phyloP scores from a whole-genome alignment of 495 filamentous ascomycete species.

The Aspergillus steynii region DNA sequence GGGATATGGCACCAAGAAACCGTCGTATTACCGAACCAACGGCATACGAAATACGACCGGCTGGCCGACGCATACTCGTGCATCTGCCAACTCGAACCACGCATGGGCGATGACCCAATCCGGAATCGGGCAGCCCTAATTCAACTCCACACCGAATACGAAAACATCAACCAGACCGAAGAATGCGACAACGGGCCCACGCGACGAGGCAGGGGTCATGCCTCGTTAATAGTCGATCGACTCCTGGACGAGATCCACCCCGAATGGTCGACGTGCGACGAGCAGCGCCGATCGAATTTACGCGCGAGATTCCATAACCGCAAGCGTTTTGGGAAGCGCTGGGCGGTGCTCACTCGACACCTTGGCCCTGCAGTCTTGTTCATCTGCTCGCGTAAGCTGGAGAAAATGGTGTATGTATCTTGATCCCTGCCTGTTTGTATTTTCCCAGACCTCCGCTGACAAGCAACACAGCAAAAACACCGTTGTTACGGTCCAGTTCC shows the following conservation, averaged over 20 bases:
- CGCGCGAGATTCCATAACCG: conserved; percentile 6
- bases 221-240: conserved; percentile 1
- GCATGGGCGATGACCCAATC: conserved; percentile 1
- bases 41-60: neutral
- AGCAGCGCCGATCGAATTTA: neutral
- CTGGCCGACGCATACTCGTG: neutral
- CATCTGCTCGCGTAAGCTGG: conserved; percentile 6
- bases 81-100: conserved; percentile 1
- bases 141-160: conserved; percentile 5
- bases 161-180: neutral
- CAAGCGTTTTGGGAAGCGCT: conserved; percentile 9
- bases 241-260: neutral
- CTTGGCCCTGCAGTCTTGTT: conserved; percentile 4
- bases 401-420: conserved; percentile 3
- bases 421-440: neutral
- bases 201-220: neutral
- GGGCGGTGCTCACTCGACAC: neutral
- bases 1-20: conserved; percentile 3
- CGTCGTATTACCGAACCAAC: neutral
- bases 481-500: neutral
- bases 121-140: conserved; percentile 5
- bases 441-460: neutral
- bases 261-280: neutral
- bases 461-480: neutral
- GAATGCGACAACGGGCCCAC: neutral